A percentile compares a stretch with the other conserved stretches of the same genome.
phyloP scores from a whole-genome alignment of 257 asterid genomes.

The Solanum bukasovii region DNA sequence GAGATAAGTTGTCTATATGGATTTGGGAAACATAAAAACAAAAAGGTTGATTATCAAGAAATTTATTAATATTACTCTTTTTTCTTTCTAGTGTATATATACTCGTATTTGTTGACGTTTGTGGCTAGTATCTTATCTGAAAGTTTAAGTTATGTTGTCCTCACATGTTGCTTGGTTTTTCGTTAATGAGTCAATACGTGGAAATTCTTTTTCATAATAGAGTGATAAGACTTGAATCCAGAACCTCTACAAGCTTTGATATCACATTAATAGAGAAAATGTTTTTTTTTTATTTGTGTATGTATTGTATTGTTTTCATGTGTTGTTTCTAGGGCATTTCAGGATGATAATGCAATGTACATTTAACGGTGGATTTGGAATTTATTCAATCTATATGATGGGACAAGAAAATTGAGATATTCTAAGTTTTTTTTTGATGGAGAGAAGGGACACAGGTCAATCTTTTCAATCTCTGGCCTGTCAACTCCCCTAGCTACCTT shows the following conservation, averaged over 20 bases:
- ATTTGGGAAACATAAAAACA: neutral
- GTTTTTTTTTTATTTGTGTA: neutral
- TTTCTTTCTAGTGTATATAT: neutral
- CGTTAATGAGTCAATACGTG: neutral
- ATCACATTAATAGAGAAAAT: neutral
- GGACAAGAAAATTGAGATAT: slow-evolving; percentile 19
- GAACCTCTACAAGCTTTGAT: neutral
- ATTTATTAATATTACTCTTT: neutral
- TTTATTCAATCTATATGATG: slow-evolving; percentile 14
- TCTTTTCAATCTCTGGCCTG: slow-evolving; percentile 49
- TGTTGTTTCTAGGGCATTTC: slow-evolving; percentile 5
- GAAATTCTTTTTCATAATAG: neutral
- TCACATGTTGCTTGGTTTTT: neutral
- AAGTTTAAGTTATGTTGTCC: neutral
- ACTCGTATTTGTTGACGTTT: neutral
- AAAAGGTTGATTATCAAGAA: neutral
- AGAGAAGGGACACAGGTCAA: slow-evolving; percentile 67
- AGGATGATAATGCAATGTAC: slow-evolving; percentile 12
- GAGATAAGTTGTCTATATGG: neutral
- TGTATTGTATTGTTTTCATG: neutral
- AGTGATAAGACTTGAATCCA: neutral
- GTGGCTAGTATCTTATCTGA: neutral
- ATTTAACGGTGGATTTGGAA: slow-evolving; percentile 1
- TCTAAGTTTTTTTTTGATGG: slow-evolving; percentile 19
- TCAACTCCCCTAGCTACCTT: slow-evolving; percentile 28